phyloP scores from a whole-genome alignment of 495 filamentous ascomycete genomes.

The Neurospora sp. region DNA sequence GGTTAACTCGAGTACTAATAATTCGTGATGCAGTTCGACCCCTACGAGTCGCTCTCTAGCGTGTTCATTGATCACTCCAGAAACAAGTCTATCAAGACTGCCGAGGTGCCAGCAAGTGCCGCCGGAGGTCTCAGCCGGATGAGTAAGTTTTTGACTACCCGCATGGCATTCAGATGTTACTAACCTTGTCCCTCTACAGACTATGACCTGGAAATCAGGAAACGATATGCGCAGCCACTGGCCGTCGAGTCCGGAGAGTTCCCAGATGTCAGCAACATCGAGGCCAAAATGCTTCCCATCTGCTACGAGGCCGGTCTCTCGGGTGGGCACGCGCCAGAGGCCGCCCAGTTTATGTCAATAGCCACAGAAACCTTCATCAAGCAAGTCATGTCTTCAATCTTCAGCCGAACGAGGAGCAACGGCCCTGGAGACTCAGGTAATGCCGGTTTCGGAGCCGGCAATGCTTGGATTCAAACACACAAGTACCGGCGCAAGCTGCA shows the following conservation, averaged over 20 bases:
- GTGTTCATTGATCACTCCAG: slow-evolving; percentile 60
- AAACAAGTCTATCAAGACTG: slow-evolving; percentile 53
- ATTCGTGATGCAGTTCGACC: slow-evolving; percentile 47
- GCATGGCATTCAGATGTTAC: background rate
- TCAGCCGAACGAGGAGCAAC: slow-evolving; percentile 69
- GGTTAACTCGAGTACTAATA: slow-evolving; percentile 4
- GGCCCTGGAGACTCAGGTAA: slow-evolving; percentile 51
- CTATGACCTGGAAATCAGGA: slow-evolving; percentile 85
- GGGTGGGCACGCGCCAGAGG: slow-evolving; percentile 59
- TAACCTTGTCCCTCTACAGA: slow-evolving; percentile 37
- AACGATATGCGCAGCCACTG: slow-evolving; percentile 80
- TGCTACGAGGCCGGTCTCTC: slow-evolving; percentile 85
- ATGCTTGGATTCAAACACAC: slow-evolving; percentile 66
- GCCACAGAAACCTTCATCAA: slow-evolving; percentile 91
- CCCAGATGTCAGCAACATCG: slow-evolving; percentile 68
- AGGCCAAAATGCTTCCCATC: slow-evolving; percentile 81
- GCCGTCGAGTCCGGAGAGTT: slow-evolving; percentile 89
- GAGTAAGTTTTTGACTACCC: slow-evolving; percentile 47
- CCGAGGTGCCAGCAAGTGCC: slow-evolving; percentile 71
- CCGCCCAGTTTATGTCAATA: slow-evolving; percentile 77
- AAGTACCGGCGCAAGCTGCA: slow-evolving; percentile 64
- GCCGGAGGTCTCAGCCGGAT: slow-evolving; percentile 72
- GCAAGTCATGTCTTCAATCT: slow-evolving; percentile 69
- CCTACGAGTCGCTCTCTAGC: slow-evolving; percentile 50
- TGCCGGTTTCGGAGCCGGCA: slow-evolving; percentile 50